Evolutionary conservation across 1,284 basidiomycete genomes (phyloP), one percentile per base, ranked within the genome.

Genomic region (Ceratobasidium papillatum): DNA sequence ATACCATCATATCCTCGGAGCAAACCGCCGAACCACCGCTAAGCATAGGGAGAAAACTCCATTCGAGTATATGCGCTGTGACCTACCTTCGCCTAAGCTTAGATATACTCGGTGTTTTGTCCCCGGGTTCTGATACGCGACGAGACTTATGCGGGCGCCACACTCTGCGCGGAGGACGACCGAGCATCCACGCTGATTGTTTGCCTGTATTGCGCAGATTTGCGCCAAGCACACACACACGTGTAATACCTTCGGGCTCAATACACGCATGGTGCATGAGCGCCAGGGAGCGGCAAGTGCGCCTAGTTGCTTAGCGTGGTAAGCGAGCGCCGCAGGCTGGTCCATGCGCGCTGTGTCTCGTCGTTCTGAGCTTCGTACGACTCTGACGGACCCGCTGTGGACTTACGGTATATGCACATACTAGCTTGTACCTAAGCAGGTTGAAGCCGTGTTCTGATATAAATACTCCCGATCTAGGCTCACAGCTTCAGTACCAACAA

Each of bases 301-400:
- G 65, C 49, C 32, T 68, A 68, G 25, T 38, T n/a, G 51, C 51
- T 34, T 52, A 56, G 65, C 65, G 51, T 30, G 32, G 30, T n/a
- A 68, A 68, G 43, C 65, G 65, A 34, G 7, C 22, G n/a, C 17
- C 59, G 36, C 59, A 17, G 11, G 19, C 59, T 32, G 8, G 59
- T 22, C 22, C 45, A n/a, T 64, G 30, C 17, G 32, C 32, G 27
- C 1, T 30, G 14, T 27, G 38, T 49, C 5, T 47, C 27, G 62
- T 51, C 19, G 22, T 32, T 25, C 19, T 27, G 41, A 12, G 17
- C 14, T 45, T 25, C 36, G 25, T 17, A 41, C 43, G 27, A 19
- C 62, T 64, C 62, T 1, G 61, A 27, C 43, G 5, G 12, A 45
- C 38, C 32, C 38, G 12, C n/a, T 8, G 43, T 25, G 32, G 7